Base-by-base conservation (phyloP, 768 basidiomycete genomes). In the Porphyrellus cyaneotinctus region DNA sequence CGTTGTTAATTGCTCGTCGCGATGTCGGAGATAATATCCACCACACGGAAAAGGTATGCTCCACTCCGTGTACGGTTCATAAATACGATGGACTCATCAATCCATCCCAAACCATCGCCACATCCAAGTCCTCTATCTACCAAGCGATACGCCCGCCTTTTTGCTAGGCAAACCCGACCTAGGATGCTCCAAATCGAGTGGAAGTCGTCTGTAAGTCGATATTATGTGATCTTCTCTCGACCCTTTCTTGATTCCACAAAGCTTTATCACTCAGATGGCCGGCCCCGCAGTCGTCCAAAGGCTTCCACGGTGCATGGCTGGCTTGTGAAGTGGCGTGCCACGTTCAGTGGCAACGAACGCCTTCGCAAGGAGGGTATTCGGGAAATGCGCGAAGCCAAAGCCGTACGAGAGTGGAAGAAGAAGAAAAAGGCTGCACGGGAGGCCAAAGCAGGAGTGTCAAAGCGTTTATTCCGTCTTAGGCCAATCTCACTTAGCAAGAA, bases 311-410 rank as follows among this genome's bases (percentile, higher is more conserved):
- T 87, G 67, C 87, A 89, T 58, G 87, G 87, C 30, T 89, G 87
- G 85, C 72, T 88, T 53, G 81, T 83, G n/a, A 89, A 88, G 69
- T 79, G 83, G 79, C 78, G 87, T 54, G 87, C 86, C 23, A 88
- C 87, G 13, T 72, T 88, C 30, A 63, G 76, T 30, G 85, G 84
- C 32, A 75, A 86, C 62, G 85, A 88, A 63, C 61, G 57, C 18
- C 69, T 85, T 43, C 76, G 86, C 56, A 78, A 71, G 67, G 80
- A 81, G 74, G 87, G 87, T 42, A 87, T 88, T 65, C 74, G 74
- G 47, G 87, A 89, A 68, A 88, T 88, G 83, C 73, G 72, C 45
- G 77, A 77, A 26, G 86, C 87, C 18, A 69, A 67, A 57, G 64
- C 64, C 47, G 62, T 56, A 38, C 63, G 61, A 56, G 67, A 70